Conservation (phyloP, 371 early-diverging fungal genomes). For the Mortierella sp. region DNA sequence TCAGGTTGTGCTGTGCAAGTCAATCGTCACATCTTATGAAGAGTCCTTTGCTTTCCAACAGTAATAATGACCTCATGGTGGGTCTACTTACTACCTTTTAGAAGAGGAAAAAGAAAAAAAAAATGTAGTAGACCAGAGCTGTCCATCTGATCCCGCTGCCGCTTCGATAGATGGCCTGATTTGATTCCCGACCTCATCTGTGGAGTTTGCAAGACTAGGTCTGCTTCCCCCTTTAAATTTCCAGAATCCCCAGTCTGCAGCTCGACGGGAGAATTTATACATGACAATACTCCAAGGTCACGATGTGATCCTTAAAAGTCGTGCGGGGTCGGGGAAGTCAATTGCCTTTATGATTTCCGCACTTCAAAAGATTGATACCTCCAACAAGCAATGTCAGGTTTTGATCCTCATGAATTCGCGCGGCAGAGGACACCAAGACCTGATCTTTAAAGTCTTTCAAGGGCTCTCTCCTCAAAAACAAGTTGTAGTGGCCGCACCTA, state of each 20-base stretch:
- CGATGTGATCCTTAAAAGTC: constrained; percentile 95
- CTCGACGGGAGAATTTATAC: constrained; percentile 61
- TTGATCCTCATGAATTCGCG: constrained; percentile 91
- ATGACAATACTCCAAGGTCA: constrained; percentile 84
- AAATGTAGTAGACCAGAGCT: no score
- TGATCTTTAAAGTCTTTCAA: background rate
- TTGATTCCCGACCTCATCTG: constrained; percentile 28
- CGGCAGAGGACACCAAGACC: constrained; percentile 58
- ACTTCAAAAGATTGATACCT: constrained; percentile 88
- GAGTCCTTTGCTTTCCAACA: no score
- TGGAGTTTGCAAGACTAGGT: constrained; percentile 39
- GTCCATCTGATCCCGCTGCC: no score
- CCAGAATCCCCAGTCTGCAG: constrained; percentile 6
- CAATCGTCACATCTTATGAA: no score
- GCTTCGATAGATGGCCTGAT: constrained; percentile 34
- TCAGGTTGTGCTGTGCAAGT: no score
- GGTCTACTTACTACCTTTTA: no score
- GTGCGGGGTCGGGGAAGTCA: constrained; percentile 98
- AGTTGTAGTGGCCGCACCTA: background rate
- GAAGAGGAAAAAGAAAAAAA: no score
- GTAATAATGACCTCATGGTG: no score
- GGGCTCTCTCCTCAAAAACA: background rate
- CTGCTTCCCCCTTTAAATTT: constrained; percentile 20
- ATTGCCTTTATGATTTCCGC: constrained; percentile 94
- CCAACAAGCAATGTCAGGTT: constrained; percentile 83